Base-by-base conservation (phyloP, 176 grass and related monocot species). In the Cenchrus purpureus region DNA sequence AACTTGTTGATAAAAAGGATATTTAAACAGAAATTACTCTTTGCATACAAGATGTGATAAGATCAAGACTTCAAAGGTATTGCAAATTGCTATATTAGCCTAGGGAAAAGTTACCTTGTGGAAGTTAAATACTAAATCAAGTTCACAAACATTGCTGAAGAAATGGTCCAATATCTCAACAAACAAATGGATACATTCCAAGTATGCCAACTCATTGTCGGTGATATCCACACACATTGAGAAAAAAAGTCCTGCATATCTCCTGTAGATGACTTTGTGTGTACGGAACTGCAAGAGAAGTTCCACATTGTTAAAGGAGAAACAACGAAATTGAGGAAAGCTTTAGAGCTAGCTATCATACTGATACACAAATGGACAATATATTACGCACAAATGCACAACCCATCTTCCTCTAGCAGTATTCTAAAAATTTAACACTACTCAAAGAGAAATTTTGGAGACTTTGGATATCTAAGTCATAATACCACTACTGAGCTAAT, bases 151-250 rank as follows among this genome's bases (percentile, higher is more conserved):
- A 77, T 97, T 97, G 92, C 95, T 97, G 84, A 97, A 97, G 82
- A 97, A 97, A 91, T 99, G 97, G 85, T 99, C 97, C 58, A 99
- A 83, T 87, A 99, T 99, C 90, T 99, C 93, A 3, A 99, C 97
- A 96, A 99, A 99, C 61, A 99, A 85, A 87, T 99, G 97, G 84
- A 99, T 99, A 65, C 90, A 96, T 84, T 99, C 93, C 77, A 99
- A 93, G 62, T 99, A 99, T 65, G 91, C 97, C 85, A 99, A 91
- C 73, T 99, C 97, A 79, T 99, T 99, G 74, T 99, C 97, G 15
- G 93, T 99, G 64, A 99, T 99, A 82, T 99, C 97, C 59, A 96
- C 97, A 79, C 93, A 99, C 62, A 96, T 94, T 84, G 97, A 96
- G 80, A 99, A 99, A 87, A 99, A 99, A 3, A 99, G 79, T 84